Evolutionary conservation across 2,329 filamentous ascomycete genomes (phyloP).

Genomic region (Sporothrix pseudoabietina): DNA sequence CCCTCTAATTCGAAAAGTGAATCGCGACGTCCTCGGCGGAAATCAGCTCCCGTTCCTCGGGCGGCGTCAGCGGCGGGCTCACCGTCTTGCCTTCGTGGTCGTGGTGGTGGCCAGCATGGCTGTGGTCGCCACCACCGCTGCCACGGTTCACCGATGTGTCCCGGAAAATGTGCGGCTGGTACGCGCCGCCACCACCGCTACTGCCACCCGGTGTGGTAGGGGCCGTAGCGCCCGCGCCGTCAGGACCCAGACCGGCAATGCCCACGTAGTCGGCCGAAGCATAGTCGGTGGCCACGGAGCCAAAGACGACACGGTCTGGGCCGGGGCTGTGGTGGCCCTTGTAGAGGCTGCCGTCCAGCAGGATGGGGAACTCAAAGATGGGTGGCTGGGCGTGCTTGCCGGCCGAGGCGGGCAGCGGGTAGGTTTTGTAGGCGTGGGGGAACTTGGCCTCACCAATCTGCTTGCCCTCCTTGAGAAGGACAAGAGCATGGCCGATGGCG

Average conservation of each 20-base stretch:
- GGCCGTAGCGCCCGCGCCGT: not conserved
- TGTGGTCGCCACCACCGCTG: not conserved
- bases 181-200: not conserved
- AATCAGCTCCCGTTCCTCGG: constrained; percentile 23
- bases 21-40: constrained; percentile 21
- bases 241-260: constrained; percentile 1
- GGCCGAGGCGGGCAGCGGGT: constrained; percentile 13
- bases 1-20: constrained; percentile 23
- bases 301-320: constrained; percentile 33
- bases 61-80: constrained; percentile 14
- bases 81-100: constrained; percentile 1
- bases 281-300: constrained; percentile 33
- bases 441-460: constrained; percentile 31
- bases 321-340: constrained; percentile 26
- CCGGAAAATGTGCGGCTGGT: constrained; percentile 10
- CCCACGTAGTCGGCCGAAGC: constrained; percentile 32
- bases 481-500: constrained; percentile 28
- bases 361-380: constrained; percentile 34
- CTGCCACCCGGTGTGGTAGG: not conserved
- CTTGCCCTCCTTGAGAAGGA: constrained; percentile 28
- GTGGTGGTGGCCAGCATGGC: not conserved
- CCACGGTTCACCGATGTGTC: constrained; percentile 30
- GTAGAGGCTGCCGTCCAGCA: constrained; percentile 25
- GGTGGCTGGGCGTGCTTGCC: constrained; percentile 28
- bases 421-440: constrained; percentile 31